phyloP scores from a whole-genome alignment of 169 alveolate genomes.

The Plasmodium gallinaceum region DNA sequence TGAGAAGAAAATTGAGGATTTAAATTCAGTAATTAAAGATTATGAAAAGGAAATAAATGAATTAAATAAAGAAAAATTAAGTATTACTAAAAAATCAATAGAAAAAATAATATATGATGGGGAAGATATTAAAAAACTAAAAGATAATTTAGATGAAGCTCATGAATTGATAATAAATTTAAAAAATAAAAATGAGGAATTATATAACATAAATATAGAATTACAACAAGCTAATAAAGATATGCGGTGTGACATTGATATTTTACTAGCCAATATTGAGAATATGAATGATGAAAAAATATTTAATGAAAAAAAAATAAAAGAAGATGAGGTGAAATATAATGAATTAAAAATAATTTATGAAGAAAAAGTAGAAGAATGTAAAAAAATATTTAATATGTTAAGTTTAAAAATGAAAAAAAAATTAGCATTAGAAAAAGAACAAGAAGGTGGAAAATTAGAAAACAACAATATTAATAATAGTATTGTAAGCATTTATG shows the following conservation, averaged over 20 bases:
- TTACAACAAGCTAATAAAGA: slow-evolving; percentile 45
- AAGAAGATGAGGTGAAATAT: slow-evolving; percentile 24
- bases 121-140: slow-evolving; percentile 54
- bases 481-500: not conserved
- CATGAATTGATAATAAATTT: slow-evolving; percentile 27
- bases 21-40: slow-evolving; percentile 26
- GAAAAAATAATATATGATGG: slow-evolving; percentile 66
- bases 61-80: slow-evolving; percentile 43
- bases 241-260: slow-evolving; percentile 60
- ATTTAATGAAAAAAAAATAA: not conserved
- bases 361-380: slow-evolving; percentile 40
- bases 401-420: slow-evolving; percentile 28
- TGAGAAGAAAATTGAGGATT: slow-evolving; percentile 50
- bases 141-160: slow-evolving; percentile 42
- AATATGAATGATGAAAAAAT: slow-evolving; percentile 51
- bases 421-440: slow-evolving; percentile 27
- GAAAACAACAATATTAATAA: slow-evolving; percentile 1
- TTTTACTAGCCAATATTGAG: slow-evolving; percentile 35
- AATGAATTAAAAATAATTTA: slow-evolving; percentile 38
- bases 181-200: slow-evolving; percentile 40
- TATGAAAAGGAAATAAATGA: slow-evolving; percentile 58
- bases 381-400: slow-evolving; percentile 8
- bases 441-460: not conserved
- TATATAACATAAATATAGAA: slow-evolving; percentile 30
- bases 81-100: slow-evolving; percentile 39